phyloP scores from a whole-genome alignment of 2,329 filamentous ascomycete species.

The Neofusicoccum cordaticola region DNA sequence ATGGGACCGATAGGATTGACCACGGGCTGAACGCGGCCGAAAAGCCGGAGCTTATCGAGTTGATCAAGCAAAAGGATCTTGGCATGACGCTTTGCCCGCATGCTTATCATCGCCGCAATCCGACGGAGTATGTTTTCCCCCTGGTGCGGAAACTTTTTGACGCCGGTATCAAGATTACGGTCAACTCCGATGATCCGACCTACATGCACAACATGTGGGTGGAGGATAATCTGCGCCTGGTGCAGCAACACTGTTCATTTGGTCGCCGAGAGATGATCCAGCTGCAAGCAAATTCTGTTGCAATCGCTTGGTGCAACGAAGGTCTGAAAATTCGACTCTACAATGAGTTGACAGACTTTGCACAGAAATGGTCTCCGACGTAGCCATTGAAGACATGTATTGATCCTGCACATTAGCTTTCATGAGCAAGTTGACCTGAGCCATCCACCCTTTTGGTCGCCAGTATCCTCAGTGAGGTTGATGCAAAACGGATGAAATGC shows the following conservation, averaged over 20 bases:
- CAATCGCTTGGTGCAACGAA: slow-evolving; percentile 48
- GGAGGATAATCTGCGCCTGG: slow-evolving; percentile 47
- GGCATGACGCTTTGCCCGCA: slow-evolving; percentile 44
- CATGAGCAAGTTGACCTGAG: too few species aligned
- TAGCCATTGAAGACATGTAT: neutral
- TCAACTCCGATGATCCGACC: slow-evolving; percentile 51
- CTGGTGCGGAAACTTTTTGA: slow-evolving; percentile 44
- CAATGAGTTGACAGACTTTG: slow-evolving; percentile 16
- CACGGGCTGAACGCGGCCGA: slow-evolving; percentile 44
- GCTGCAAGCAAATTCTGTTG: slow-evolving; percentile 43
- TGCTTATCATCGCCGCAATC: slow-evolving; percentile 43
- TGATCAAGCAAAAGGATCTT: slow-evolving; percentile 33
- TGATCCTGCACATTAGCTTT: neutral
- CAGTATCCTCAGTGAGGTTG: too few species aligned
- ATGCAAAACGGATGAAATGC: too few species aligned
- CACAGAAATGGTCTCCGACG: neutral
- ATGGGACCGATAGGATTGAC: slow-evolving; percentile 41
- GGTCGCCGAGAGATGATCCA: slow-evolving; percentile 43
- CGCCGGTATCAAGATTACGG: slow-evolving; percentile 46
- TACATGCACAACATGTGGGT: slow-evolving; percentile 53
- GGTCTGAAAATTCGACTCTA: slow-evolving; percentile 32
- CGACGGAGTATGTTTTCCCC: slow-evolving; percentile 43
- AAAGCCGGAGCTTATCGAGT: slow-evolving; percentile 30
- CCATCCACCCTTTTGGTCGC: too few species aligned
- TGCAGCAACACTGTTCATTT: slow-evolving; percentile 42